phyloP scores from a whole-genome alignment of 176 grass and related monocot species.

The Musa beccarii region DNA sequence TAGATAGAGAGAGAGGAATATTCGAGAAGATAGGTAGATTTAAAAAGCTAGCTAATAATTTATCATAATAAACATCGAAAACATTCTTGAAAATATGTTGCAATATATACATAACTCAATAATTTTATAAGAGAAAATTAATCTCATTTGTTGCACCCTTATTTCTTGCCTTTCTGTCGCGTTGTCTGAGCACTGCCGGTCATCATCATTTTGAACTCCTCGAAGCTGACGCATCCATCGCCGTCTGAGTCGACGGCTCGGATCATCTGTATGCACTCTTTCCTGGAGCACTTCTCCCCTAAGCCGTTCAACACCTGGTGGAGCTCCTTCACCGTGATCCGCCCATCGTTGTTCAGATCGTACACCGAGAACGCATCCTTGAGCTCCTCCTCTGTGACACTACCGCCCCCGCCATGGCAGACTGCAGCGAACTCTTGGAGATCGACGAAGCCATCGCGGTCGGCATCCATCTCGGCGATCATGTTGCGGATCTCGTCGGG shows the following conservation, averaged over 20 bases:
- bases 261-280: slow-evolving; percentile 74
- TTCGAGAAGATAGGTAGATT: no score
- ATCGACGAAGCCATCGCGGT: slow-evolving; percentile 65
- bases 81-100: no score
- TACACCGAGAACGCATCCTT: slow-evolving; percentile 66
- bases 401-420: background rate
- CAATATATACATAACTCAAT: no score
- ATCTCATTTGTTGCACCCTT: no score
- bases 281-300: slow-evolving; percentile 38
- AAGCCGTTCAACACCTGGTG: slow-evolving; percentile 39
- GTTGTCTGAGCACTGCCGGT: background rate
- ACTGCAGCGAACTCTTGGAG: slow-evolving; percentile 63
- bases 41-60: no score
- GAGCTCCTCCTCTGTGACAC: slow-evolving; percentile 42
- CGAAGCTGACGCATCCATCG: slow-evolving; percentile 61
- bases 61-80: no score
- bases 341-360: slow-evolving; percentile 53
- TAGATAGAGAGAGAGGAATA: no score
- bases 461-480: slow-evolving; percentile 78
- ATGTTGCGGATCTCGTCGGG: slow-evolving; percentile 38
- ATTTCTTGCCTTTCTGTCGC: no score
- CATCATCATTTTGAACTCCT: slow-evolving; percentile 98
- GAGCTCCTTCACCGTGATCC: slow-evolving; percentile 65
- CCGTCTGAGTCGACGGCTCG: slow-evolving; percentile 54
- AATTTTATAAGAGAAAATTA: no score